Conservation (phyloP, 2,329 filamentous ascomycete species). For the Microsporum canis region DNA sequence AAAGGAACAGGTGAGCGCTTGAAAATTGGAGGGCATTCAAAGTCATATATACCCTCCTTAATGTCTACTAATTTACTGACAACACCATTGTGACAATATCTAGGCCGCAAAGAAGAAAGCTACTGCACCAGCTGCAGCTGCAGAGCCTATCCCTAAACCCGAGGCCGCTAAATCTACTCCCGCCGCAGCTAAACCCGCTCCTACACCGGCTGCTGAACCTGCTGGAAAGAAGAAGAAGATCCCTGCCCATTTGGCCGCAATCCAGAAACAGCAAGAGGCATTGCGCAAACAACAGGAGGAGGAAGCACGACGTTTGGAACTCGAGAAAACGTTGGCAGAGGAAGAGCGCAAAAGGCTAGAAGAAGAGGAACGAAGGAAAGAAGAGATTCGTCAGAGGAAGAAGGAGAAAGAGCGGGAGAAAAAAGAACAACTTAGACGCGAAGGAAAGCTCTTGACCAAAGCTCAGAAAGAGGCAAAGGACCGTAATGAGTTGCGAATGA, state of each 20-base stretch:
- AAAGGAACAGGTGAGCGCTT: conserved; percentile 71
- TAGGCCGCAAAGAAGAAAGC: conserved; percentile 79
- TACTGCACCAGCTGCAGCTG: conserved; percentile 34
- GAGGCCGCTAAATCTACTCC: conserved; percentile 38
- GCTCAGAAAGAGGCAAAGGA: conserved; percentile 39
- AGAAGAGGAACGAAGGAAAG: conserved; percentile 38
- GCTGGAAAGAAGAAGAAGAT: conserved; percentile 76
- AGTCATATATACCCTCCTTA: not conserved
- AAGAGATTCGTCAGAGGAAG: conserved; percentile 36
- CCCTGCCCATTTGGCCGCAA: conserved; percentile 43
- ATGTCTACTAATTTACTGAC: not conserved
- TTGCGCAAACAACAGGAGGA: conserved; percentile 38
- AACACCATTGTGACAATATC: conserved; percentile 8
- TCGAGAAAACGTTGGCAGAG: conserved; percentile 32
- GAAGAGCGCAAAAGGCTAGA: conserved; percentile 28
- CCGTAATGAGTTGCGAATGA: conserved; percentile 38
- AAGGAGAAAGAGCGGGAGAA: conserved; percentile 42
- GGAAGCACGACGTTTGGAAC: conserved; percentile 30
- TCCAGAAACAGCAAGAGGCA: conserved; percentile 40
- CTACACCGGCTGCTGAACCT: conserved; percentile 26
- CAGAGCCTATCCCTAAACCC: conserved; percentile 43
- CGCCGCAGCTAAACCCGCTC: conserved; percentile 25
- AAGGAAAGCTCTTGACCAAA: conserved; percentile 41
- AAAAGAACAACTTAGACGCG: conserved; percentile 39
- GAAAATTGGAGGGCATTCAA: not conserved